These are phyloP conservation scores for Pseudogymnoascus sp. DNA, from an alignment of 2,329 filamentous ascomycete species.

Conservation along the genomic window DNA sequence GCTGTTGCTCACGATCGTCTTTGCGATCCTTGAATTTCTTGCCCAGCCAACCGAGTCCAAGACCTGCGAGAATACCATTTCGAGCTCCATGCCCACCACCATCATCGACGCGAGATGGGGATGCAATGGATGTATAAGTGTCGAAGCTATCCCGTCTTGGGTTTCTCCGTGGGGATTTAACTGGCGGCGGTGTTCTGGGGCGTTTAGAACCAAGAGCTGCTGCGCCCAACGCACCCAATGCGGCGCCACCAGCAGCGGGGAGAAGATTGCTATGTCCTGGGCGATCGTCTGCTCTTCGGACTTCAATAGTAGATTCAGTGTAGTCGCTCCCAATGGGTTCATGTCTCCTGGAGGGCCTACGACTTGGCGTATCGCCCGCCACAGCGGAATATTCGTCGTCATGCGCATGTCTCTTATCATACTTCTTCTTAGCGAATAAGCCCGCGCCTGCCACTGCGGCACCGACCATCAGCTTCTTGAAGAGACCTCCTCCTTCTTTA, in stretches of 20 bases:
- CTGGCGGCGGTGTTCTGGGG: conserved; percentile 29
- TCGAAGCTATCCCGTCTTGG: conserved; percentile 40
- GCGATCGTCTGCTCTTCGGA: conserved; percentile 29
- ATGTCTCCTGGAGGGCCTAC: conserved; percentile 34
- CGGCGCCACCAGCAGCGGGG: conserved; percentile 1
- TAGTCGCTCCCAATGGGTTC: conserved; percentile 30
- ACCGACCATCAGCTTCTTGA: conserved; percentile 51
- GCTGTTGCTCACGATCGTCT: conserved; percentile 43
- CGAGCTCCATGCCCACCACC: conserved; percentile 35
- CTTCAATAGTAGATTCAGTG: conserved; percentile 37
- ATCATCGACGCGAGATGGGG: conserved; percentile 51
- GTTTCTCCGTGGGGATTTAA: conserved; percentile 38
- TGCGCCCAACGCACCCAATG: conserved; percentile 23
- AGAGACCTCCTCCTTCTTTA: conserved; percentile 46
- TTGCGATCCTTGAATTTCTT: conserved; percentile 55
- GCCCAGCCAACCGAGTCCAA: conserved; percentile 62
- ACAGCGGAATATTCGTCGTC: conserved; percentile 59
- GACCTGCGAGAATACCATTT: conserved; percentile 46
- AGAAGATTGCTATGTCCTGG: conserved; percentile 20
- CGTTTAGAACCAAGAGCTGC: conserved; percentile 41
- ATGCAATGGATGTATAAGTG: conserved; percentile 50
- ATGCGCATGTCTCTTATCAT: conserved; percentile 44
- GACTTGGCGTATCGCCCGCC: conserved; percentile 51
- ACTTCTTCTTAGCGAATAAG: conserved; percentile 51
- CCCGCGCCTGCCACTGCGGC: conserved; percentile 57